Evolutionary conservation across 75 land plant species (phyloP).

Genomic region (Chamaecyparis obtusa): DNA sequence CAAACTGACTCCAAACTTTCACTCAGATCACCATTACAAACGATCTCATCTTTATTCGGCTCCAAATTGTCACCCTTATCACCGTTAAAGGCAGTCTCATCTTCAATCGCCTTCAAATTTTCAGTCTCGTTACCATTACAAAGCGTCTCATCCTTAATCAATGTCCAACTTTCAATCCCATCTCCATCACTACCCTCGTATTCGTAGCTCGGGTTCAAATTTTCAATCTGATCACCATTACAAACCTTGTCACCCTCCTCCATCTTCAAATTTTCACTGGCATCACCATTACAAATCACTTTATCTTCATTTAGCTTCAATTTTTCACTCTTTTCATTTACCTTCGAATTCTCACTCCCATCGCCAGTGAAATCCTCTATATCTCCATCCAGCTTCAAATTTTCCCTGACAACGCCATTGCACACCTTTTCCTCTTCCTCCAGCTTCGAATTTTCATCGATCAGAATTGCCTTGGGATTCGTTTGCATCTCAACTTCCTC

Average conservation of each 20-base stretch:
- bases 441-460: not conserved
- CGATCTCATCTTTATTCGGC: not conserved
- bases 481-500: not conserved
- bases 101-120: not conserved
- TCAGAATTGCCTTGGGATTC: not conserved
- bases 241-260: not conserved
- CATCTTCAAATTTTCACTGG: not conserved
- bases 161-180: not conserved
- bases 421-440: not conserved
- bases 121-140: not conserved
- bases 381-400: not conserved
- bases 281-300: not conserved
- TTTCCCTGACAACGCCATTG: not conserved
- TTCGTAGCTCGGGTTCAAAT: not conserved
- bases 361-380: not conserved
- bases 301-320: not conserved
- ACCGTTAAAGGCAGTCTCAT: not conserved
- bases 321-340: not conserved
- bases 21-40: not conserved
- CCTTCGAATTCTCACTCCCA: not conserved
- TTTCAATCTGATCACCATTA: not conserved
- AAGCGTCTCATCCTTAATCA: not conserved
- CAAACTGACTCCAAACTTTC: not conserved
- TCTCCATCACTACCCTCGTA: not conserved
- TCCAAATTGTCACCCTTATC: not conserved